Conservation (phyloP, 306 rosid genomes). For the Urtica urens region DNA sequence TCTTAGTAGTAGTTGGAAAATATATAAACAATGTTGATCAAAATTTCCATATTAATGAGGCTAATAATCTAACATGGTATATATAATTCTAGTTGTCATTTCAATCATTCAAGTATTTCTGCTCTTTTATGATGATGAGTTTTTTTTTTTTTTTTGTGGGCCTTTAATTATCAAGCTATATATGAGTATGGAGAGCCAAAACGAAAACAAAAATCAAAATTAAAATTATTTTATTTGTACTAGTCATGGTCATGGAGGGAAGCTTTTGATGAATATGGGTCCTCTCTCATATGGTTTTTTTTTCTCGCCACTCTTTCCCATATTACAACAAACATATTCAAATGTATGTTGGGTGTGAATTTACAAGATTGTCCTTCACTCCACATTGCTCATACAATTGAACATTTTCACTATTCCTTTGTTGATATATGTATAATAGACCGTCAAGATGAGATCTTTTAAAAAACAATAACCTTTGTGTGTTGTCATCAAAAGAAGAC, state of each 20-base stretch:
- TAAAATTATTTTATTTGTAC: background rate
- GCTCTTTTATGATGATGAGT: slow-evolving; percentile 32
- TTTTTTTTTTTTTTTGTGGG: slow-evolving; percentile 6
- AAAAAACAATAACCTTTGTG: no score
- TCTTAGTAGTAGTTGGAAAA: slow-evolving; percentile 11
- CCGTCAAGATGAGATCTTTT: background rate
- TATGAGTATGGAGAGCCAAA: background rate
- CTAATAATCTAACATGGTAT: slow-evolving; percentile 17
- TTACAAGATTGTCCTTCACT: slow-evolving; percentile 30
- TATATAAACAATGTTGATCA: slow-evolving; percentile 16
- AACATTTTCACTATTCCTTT: background rate
- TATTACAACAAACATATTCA: slow-evolving; percentile 43
- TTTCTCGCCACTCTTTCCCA: slow-evolving; percentile 25
- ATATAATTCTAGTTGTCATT: slow-evolving; percentile 21
- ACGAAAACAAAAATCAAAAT: background rate
- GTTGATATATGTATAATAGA: background rate
- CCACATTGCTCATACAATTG: slow-evolving; percentile 5
- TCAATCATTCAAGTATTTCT: slow-evolving; percentile 27
- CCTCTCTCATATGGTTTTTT: slow-evolving; percentile 21
- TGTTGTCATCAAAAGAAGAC: background rate
- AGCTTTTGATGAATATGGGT: slow-evolving; percentile 41
- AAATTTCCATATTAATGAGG: slow-evolving; percentile 10
- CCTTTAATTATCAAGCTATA: background rate
- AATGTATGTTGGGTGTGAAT: slow-evolving; percentile 51
- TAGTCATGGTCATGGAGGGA: slow-evolving; percentile 11